These are phyloP conservation scores for Penicillium soppii DNA, from an alignment of 495 filamentous ascomycete genomes.

Conservation along the genomic window DNA sequence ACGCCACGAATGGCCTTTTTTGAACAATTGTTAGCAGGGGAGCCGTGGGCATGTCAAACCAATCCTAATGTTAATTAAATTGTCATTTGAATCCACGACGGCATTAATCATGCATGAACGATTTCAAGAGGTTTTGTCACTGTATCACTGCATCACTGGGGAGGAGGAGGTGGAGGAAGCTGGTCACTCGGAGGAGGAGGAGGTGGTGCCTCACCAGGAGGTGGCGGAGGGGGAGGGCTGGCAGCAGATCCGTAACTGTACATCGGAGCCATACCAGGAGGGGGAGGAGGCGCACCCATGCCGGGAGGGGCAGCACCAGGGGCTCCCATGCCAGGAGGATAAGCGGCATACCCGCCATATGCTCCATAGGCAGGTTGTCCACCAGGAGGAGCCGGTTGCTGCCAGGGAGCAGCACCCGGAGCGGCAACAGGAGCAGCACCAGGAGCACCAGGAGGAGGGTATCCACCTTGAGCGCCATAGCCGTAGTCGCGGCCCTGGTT, in stretches of 20 bases:
- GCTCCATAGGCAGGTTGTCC: constrained; percentile 51
- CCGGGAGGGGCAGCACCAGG: constrained; percentile 46
- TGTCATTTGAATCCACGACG: not conserved
- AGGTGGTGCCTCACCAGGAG: constrained; percentile 63
- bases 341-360: constrained; percentile 41
- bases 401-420: constrained; percentile 58
- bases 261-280: constrained; percentile 67
- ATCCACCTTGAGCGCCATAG: constrained; percentile 36
- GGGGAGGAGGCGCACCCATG: constrained; percentile 64
- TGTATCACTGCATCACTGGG: constrained; percentile 11
- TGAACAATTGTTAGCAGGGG: not conserved
- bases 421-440: constrained; percentile 28
- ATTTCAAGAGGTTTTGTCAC: not conserved
- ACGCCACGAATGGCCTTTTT: not conserved
- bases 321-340: constrained; percentile 54
- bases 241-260: constrained; percentile 56
- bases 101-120: not conserved
- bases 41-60: not conserved
- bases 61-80: not conserved
- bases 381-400: constrained; percentile 58
- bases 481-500: constrained; percentile 32
- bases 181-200: constrained; percentile 67
- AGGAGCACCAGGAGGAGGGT: constrained; percentile 25
- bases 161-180: constrained; percentile 70
- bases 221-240: constrained; percentile 52